Evolutionary conservation across 345 rosid species (phyloP).

Genomic region (Raphanus sativus): DNA sequence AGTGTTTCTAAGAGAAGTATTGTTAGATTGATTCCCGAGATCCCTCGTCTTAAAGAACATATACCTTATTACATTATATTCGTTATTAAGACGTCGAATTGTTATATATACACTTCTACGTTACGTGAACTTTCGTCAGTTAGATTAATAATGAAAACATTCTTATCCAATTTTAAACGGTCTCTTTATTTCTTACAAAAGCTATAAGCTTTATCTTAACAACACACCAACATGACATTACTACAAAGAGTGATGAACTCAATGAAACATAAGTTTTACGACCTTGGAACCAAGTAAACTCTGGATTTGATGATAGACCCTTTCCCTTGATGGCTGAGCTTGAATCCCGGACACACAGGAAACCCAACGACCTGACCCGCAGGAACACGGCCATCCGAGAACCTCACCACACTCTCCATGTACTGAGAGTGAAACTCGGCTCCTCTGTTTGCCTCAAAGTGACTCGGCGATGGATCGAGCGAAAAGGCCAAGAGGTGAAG

Average conservation of each 20-base stretch:
- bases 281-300: slow-evolving; percentile 65
- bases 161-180: slow-evolving; percentile 15
- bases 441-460: slow-evolving; percentile 82
- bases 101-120: slow-evolving; percentile 20
- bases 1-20: slow-evolving; percentile 60
- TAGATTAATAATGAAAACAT: slow-evolving; percentile 21
- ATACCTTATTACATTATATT: not conserved
- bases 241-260: slow-evolving; percentile 6
- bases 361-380: slow-evolving; percentile 78
- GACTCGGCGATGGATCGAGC: slow-evolving; percentile 79
- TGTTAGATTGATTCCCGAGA: slow-evolving; percentile 43
- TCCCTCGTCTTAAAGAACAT: not conserved
- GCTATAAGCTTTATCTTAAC: slow-evolving; percentile 4
- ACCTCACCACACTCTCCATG: slow-evolving; percentile 81
- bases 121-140: not conserved
- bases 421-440: slow-evolving; percentile 76
- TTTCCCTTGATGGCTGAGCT: slow-evolving; percentile 56
- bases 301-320: slow-evolving; percentile 71
- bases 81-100: not conserved
- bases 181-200: slow-evolving; percentile 17
- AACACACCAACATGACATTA: slow-evolving; percentile 15
- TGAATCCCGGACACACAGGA: slow-evolving; percentile 88
- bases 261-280: slow-evolving; percentile 21
- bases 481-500: slow-evolving; percentile 93
- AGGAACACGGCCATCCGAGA: slow-evolving; percentile 58